phyloP scores from a whole-genome alignment of 495 filamentous ascomycete species.

The Xylaria bambusicola region DNA sequence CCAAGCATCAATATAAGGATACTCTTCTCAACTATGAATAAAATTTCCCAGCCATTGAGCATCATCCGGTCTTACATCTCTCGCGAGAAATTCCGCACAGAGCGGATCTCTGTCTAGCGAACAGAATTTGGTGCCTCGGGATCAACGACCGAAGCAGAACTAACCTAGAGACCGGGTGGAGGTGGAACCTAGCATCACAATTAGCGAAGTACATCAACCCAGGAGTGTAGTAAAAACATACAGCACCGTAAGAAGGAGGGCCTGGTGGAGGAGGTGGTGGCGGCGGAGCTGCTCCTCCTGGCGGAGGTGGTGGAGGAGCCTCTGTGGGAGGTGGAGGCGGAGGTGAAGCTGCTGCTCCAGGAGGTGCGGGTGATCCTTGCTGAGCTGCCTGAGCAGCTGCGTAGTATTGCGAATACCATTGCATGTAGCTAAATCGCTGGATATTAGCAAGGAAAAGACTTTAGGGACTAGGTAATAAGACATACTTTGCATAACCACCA shows the following conservation, averaged over 20 bases:
- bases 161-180: constrained; percentile 52
- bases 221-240: constrained; percentile 63
- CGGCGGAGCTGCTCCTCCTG: constrained; percentile 48
- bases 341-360: constrained; percentile 51
- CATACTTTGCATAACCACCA: constrained; percentile 72
- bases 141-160: not conserved
- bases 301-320: constrained; percentile 67
- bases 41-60: not conserved
- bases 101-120: not conserved
- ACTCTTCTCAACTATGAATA: not conserved
- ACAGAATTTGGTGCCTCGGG: not conserved
- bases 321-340: constrained; percentile 63
- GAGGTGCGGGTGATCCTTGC: constrained; percentile 38
- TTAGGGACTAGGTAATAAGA: constrained; percentile 17
- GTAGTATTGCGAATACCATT: constrained; percentile 67
- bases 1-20: not conserved
- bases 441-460: not conserved
- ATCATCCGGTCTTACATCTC: not conserved
- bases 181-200: constrained; percentile 48
- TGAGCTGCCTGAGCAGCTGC: constrained; percentile 56
- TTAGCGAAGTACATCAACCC: constrained; percentile 21
- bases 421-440: constrained; percentile 57
- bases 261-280: constrained; percentile 63
- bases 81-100: not conserved
- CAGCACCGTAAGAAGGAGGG: constrained; percentile 62